phyloP scores from a whole-genome alignment of 1,284 basidiomycete species.

The Mycosarcoma mackinlayi region DNA sequence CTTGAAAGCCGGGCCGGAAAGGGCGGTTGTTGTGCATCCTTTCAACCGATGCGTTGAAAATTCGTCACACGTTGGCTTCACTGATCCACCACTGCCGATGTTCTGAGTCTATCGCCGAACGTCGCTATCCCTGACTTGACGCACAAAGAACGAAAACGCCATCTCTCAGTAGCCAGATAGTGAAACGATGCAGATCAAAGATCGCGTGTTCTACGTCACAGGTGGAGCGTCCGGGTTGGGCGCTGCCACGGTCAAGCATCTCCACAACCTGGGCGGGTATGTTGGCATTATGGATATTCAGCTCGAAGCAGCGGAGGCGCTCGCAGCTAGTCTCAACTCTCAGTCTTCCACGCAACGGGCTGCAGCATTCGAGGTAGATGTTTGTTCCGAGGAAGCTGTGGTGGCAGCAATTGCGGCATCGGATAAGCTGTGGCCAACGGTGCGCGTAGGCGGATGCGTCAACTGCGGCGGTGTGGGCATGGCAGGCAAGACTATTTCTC shows the following conservation, averaged over 20 bases:
- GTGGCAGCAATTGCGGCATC: slow-evolving; percentile 48
- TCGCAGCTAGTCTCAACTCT: slow-evolving; percentile 42
- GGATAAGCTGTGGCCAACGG: slow-evolving; percentile 49
- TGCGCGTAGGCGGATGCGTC: slow-evolving; percentile 65
- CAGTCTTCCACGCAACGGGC: slow-evolving; percentile 15
- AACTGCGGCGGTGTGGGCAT: slow-evolving; percentile 68
- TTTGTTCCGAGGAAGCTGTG: slow-evolving; percentile 61
- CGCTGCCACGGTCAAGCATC: slow-evolving; percentile 49
- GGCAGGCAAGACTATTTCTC: slow-evolving; percentile 65
- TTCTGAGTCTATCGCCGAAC: too few species aligned
- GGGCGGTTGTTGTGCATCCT: not conserved
- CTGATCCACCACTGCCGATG: too few species aligned
- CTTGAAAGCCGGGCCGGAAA: too few species aligned
- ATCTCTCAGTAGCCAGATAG: not conserved
- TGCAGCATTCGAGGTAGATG: slow-evolving; percentile 59
- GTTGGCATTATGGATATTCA: slow-evolving; percentile 63
- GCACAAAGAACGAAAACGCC: too few species aligned
- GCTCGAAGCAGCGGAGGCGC: slow-evolving; percentile 21
- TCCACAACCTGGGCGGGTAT: slow-evolving; percentile 56
- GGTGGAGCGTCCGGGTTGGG: slow-evolving; percentile 67
- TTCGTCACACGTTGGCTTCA: too few species aligned
- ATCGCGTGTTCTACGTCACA: slow-evolving; percentile 58
- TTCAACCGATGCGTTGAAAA: not conserved
- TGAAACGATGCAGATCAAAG: slow-evolving; percentile 55
- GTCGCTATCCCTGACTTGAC: too few species aligned